Evolutionary conservation across 2,329 filamentous ascomycete species (phyloP).

Genomic region (Colletotrichum magnum): DNA sequence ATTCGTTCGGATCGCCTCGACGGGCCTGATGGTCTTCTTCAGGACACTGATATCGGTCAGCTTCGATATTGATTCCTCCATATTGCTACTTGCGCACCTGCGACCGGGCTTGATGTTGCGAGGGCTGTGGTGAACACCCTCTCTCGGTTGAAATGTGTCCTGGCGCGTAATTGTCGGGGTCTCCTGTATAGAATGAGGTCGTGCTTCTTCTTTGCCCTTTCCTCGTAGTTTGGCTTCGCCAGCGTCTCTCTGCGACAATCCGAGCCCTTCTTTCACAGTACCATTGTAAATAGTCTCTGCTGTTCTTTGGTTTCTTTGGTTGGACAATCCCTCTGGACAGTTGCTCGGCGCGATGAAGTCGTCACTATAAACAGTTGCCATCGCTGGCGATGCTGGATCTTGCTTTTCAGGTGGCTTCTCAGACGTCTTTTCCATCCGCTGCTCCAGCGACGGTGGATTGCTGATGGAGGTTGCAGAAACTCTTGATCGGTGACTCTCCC

Average conservation of each 20-base stretch:
- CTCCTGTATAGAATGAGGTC: neutral
- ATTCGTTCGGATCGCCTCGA: neutral
- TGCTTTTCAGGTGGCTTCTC: neutral
- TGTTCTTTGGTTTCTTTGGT: too few species aligned
- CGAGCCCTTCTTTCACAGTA: neutral
- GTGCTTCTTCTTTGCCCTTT: neutral
- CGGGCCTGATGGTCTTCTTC: slow-evolving; percentile 14
- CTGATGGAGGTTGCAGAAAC: slow-evolving; percentile 20
- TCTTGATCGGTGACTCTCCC: slow-evolving; percentile 10
- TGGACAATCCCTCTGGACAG: neutral
- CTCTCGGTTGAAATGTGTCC: neutral
- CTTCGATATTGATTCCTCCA: neutral
- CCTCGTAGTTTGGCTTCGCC: neutral
- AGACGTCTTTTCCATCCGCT: neutral
- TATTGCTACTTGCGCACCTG: slow-evolving; percentile 4
- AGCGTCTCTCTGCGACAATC: neutral
- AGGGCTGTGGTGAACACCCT: neutral
- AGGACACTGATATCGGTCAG: slow-evolving; percentile 19
- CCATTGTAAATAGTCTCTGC: neutral
- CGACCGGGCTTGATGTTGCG: slow-evolving; percentile 10
- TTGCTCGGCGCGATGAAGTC: slow-evolving; percentile 47
- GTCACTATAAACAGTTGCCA: slow-evolving; percentile 55
- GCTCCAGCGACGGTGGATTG: neutral
- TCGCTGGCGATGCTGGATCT: neutral
- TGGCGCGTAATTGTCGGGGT: too few species aligned